Evolutionary conservation across 169 alveolate genomes (phyloP).

Genomic region (Eimeria necatrix): DNA sequence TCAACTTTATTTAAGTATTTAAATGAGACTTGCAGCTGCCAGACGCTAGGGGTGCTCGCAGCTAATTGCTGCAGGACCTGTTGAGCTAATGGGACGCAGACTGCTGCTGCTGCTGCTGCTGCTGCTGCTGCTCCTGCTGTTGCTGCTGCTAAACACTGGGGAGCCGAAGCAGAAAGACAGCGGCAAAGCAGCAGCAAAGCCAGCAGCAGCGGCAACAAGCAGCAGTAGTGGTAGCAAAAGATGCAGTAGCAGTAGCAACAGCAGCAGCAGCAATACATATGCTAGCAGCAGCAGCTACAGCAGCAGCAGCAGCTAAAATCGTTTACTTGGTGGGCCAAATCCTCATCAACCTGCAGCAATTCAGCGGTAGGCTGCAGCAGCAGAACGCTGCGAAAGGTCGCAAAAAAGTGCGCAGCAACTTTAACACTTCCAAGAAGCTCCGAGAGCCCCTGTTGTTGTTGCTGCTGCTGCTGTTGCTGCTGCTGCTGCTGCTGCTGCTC

Average conservation of each 20-base stretch:
- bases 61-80: no score
- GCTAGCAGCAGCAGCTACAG: no score
- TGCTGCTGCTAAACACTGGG: not conserved
- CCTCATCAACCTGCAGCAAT: not conserved
- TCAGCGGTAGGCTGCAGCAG: slow-evolving; percentile 12
- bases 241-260: not conserved
- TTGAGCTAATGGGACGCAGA: no score
- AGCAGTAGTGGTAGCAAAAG: not conserved
- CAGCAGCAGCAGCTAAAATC: no score
- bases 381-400: slow-evolving; percentile 19
- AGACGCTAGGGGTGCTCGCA: no score
- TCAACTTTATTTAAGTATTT: no score
- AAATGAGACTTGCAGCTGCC: no score
- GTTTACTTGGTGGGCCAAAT: not conserved
- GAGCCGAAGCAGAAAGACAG: not conserved
- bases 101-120: no score
- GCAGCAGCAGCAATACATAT: not conserved
- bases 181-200: not conserved
- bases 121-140: no score
- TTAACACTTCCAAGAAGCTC: not conserved
- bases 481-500: slow-evolving; percentile 22
- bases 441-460: not conserved
- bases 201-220: not conserved
- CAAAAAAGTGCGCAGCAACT: slow-evolving; percentile 17
- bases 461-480: not conserved